Percentiles rank a stretch among this genome's conserved stretches.
Evolutionary conservation across 352 stramenopile genomes (phyloP).

Genomic region (Globisporangium sylvaticum): DNA sequence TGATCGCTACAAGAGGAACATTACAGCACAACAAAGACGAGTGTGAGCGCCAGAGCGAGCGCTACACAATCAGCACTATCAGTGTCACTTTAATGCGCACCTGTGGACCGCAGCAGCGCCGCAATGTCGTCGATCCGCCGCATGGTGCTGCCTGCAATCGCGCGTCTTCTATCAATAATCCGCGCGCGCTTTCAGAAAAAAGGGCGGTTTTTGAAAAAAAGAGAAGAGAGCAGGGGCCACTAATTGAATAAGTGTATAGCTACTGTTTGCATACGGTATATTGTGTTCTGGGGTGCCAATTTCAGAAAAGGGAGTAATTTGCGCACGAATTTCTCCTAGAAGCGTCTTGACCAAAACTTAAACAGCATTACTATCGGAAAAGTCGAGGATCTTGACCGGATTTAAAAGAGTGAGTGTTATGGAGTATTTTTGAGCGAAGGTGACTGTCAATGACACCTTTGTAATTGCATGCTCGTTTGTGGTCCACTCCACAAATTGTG

Average conservation of each 20-base stretch:
- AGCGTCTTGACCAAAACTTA: no score
- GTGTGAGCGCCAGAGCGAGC: background rate
- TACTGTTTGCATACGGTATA: no score
- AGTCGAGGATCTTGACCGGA: no score
- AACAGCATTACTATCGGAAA: no score
- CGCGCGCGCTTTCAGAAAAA: slow-evolving; percentile 11
- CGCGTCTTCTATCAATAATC: slow-evolving; percentile 8
- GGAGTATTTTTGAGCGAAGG: no score
- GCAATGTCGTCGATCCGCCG: slow-evolving; percentile 45
- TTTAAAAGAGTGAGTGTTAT: no score
- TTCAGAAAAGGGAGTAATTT: no score
- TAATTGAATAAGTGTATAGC: background rate
- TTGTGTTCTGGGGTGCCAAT: no score
- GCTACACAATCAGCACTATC: background rate
- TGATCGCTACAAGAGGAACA: slow-evolving; percentile 43
- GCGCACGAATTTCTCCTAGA: no score
- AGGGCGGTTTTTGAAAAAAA: slow-evolving; percentile 11
- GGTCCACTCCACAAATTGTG: background rate
- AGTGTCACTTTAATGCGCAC: slow-evolving; percentile 18
- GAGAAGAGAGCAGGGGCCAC: background rate
- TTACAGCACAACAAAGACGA: background rate
- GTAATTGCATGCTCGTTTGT: background rate
- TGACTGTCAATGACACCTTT: background rate
- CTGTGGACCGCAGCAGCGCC: slow-evolving; percentile 53
- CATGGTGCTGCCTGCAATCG: background rate